Evolutionary conservation across 148 eudicot species (phyloP).

Genomic region (Talinum fruticosum): DNA sequence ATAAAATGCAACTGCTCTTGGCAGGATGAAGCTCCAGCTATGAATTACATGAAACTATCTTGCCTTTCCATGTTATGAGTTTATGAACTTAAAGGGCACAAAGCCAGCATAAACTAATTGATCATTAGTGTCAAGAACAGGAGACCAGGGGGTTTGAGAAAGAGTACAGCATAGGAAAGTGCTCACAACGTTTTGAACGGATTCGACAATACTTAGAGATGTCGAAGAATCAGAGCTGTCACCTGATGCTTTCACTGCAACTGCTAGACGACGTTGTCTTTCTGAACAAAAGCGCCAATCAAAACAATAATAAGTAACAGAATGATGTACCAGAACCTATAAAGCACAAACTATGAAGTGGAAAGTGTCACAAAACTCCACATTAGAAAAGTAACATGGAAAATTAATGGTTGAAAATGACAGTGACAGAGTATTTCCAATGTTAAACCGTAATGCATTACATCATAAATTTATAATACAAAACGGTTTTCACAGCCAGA

Average conservation of each 20-base stretch:
- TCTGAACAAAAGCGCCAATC: constrained; percentile 35
- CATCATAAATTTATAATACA: neutral
- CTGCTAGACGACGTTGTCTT: constrained; percentile 37
- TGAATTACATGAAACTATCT: neutral
- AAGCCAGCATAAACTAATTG: neutral
- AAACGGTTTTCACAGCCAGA: neutral
- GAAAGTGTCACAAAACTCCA: neutral
- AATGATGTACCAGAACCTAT: neutral
- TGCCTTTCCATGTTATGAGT: neutral
- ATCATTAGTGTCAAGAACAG: neutral
- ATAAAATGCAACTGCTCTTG: neutral
- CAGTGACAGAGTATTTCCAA: neutral
- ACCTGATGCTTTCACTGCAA: constrained; percentile 55
- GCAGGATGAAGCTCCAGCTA: neutral
- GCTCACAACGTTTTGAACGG: constrained; percentile 81
- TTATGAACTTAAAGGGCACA: neutral
- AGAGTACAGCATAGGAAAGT: constrained; percentile 15
- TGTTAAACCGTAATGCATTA: neutral
- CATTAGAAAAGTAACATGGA: neutral
- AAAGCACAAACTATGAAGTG: neutral
- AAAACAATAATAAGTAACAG: constrained; percentile 6
- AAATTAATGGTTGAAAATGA: neutral
- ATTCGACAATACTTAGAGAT: constrained; percentile 53
- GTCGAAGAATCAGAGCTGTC: constrained; percentile 79
- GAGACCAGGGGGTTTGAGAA: neutral